A percentile compares a stretch with the other conserved stretches of the same genome.
Evolutionary conservation across 192 early-diverging fungal genomes (phyloP).

Genomic region (Rhizophlyctis rosea): DNA sequence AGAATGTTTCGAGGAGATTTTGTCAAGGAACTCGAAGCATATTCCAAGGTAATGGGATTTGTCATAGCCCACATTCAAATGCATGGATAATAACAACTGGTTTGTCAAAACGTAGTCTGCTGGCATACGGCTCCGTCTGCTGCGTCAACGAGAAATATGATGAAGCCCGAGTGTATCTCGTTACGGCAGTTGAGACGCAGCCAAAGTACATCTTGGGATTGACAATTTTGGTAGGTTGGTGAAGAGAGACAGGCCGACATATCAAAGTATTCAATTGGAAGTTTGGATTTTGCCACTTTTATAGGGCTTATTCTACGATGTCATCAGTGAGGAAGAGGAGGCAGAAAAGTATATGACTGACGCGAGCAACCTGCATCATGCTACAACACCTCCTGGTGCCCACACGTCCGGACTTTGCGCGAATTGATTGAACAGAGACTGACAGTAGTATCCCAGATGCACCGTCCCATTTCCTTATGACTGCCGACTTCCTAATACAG

Average conservation of each 20-base stretch:
- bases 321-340: conserved; percentile 52
- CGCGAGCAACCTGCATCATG: conserved; percentile 34
- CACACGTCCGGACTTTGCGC: background rate
- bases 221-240: conserved; percentile 40
- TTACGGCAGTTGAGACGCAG: conserved; percentile 44
- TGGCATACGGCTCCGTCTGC: conserved; percentile 49
- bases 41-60: conserved; percentile 38
- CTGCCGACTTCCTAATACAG: conserved; percentile 53
- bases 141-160: conserved; percentile 43
- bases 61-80: too few species aligned
- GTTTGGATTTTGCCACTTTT: background rate
- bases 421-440: background rate
- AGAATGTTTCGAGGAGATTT: conserved; percentile 56
- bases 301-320: conserved; percentile 52
- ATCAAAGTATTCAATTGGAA: background rate
- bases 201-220: conserved; percentile 45
- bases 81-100: background rate
- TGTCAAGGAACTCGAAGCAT: conserved; percentile 49
- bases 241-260: background rate
- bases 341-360: conserved; percentile 40
- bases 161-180: conserved; percentile 52
- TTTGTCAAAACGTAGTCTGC: conserved; percentile 35
- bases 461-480: too few species aligned
- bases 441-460: too few species aligned
- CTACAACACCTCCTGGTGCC: conserved; percentile 23